These are phyloP conservation scores for Cladosporium cucumerinum DNA, from an alignment of 2,329 filamentous ascomycete genomes.

Conservation along the genomic window DNA sequence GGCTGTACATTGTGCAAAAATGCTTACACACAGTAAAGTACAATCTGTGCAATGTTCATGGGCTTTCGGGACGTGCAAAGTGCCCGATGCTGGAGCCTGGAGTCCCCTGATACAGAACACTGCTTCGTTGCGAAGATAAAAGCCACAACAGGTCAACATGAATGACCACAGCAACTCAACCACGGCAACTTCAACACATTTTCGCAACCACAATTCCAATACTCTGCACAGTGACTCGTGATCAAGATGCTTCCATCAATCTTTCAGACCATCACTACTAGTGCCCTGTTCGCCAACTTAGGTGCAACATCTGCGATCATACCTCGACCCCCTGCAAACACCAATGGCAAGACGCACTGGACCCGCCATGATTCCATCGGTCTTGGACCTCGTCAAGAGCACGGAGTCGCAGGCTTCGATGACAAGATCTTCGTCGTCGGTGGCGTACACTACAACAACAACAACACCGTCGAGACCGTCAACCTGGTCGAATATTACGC, in stretches of 20 bases:
- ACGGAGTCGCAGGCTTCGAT: neutral
- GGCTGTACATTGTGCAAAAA: neutral
- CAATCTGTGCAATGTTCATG: neutral
- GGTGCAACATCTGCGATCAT: neutral
- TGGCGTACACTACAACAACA: neutral
- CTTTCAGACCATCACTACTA: neutral
- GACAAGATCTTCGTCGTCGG: neutral
- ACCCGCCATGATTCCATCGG: neutral
- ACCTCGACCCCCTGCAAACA: neutral
- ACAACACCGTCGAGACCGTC: neutral
- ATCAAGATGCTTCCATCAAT: neutral
- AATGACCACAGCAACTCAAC: neutral
- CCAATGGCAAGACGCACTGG: conserved; percentile 2
- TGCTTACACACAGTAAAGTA: neutral
- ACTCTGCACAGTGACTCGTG: neutral
- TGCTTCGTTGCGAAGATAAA: neutral
- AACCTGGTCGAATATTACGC: neutral
- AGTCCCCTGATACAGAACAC: neutral
- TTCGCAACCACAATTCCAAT: neutral
- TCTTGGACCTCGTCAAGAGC: neutral
- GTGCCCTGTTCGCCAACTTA: neutral
- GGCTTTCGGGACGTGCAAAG: neutral
- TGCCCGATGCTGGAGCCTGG: neutral
- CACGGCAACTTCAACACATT: neutral
- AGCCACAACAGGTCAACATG: neutral